phyloP scores from a whole-genome alignment of 169 alveolate genomes.

The Babesia caballi region DNA sequence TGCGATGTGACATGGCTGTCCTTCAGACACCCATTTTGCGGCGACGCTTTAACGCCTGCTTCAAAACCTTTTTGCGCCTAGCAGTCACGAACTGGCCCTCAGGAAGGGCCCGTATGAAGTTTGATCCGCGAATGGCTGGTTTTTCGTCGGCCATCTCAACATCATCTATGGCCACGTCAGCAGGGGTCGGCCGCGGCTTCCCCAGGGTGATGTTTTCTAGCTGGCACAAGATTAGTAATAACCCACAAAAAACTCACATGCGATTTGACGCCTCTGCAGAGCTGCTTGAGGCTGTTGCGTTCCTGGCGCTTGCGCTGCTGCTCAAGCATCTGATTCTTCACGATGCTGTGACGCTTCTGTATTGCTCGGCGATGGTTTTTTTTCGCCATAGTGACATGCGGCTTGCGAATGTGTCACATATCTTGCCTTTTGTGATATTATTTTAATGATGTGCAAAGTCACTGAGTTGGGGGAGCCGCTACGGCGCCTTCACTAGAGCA shows the following conservation, averaged over 20 bases:
- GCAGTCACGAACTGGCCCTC: conserved; percentile 35
- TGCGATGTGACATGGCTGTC: not conserved
- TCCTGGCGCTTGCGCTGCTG: conserved; percentile 33
- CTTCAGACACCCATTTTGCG: conserved; percentile 31
- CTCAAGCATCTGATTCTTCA: conserved; percentile 39
- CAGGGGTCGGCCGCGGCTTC: not conserved
- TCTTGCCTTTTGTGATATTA: not conserved
- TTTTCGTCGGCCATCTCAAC: conserved; percentile 35
- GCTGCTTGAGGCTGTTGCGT: conserved; percentile 12
- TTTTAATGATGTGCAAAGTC: not conserved
- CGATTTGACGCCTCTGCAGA: conserved; percentile 16
- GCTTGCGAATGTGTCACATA: not conserved
- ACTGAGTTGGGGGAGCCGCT: not conserved
- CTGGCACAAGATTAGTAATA: not conserved
- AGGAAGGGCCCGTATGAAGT: conserved; percentile 23
- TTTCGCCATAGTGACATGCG: conserved; percentile 21
- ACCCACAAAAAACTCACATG: conserved; percentile 8
- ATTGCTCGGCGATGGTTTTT: conserved; percentile 33
- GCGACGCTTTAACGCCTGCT: conserved; percentile 38
- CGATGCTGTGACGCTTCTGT: conserved; percentile 40
- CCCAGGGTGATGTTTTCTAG: not conserved
- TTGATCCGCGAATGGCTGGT: conserved; percentile 4
- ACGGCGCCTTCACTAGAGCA: not conserved
- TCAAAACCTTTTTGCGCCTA: conserved; percentile 46
- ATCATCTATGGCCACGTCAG: not conserved